These are phyloP conservation scores for Barnettozyma siamensis DNA, from an alignment of 805 yeast species.

Conservation along the genomic window DNA sequence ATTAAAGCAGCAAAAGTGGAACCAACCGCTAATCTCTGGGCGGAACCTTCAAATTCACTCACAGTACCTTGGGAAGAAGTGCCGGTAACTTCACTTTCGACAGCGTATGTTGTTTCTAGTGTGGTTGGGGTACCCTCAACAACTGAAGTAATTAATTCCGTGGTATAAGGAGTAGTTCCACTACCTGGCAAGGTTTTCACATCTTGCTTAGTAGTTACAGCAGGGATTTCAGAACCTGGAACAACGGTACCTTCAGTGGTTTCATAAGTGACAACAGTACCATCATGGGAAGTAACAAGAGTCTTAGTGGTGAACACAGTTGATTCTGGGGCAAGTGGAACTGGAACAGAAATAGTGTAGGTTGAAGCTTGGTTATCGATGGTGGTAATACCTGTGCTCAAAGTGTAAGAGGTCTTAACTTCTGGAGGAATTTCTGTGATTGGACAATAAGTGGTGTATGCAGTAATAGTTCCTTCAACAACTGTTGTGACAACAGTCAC, in stretches of 20 bases:
- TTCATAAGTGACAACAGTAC: not conserved
- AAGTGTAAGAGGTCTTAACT: not conserved
- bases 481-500: slow-evolving; percentile 3
- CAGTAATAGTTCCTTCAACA: not conserved
- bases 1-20: slow-evolving; percentile 6
- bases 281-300: not conserved
- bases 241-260: not conserved
- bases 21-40: slow-evolving; percentile 8
- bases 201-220: too few relatives aligned
- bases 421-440: not conserved
- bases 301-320: not conserved
- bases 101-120: not conserved
- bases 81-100: not conserved
- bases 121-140: not conserved
- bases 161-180: not conserved
- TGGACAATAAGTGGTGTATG: slow-evolving; percentile 4
- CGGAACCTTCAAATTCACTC: slow-evolving; percentile 12
- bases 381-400: slow-evolving; percentile 8
- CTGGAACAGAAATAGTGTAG: not conserved
- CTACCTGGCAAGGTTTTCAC: too few relatives aligned
- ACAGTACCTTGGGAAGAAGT: slow-evolving; percentile 1
- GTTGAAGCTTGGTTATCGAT: not conserved
- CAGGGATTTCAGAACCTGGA: not conserved
- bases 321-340: slow-evolving; percentile 2
- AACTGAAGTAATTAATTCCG: not conserved